A percentile compares a stretch with the other conserved stretches of the same genome.
phyloP scores from a whole-genome alignment of 2,329 filamentous ascomycete species.

The Beauveria australis region DNA sequence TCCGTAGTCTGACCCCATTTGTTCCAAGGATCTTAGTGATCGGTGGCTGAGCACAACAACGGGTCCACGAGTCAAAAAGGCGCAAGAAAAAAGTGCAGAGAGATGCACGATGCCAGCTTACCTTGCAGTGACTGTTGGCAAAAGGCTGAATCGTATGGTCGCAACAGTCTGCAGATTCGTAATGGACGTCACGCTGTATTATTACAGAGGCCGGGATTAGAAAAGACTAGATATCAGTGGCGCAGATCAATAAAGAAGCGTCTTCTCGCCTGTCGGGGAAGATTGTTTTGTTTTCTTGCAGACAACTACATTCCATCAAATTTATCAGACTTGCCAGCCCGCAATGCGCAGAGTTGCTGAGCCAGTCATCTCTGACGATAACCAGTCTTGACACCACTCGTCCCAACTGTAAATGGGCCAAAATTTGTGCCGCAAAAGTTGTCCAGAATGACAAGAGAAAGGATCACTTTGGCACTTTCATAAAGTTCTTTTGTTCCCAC shows the following conservation, averaged over 20 bases:
- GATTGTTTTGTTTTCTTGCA: too few relatives aligned
- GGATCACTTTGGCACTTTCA: neutral
- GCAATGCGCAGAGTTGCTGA: too few relatives aligned
- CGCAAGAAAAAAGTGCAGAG: neutral
- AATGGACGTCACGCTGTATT: neutral
- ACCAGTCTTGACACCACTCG: too few relatives aligned
- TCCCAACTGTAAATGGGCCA: too few relatives aligned
- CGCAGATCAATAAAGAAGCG: too few relatives aligned
- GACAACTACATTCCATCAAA: too few relatives aligned
- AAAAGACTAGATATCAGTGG: neutral
- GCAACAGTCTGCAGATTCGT: neutral
- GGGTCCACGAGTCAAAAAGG: neutral
- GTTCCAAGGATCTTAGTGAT: conserved; percentile 7
- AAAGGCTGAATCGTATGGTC: neutral
- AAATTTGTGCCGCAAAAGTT: too few relatives aligned
- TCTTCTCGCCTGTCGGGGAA: too few relatives aligned
- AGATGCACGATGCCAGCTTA: too few relatives aligned
- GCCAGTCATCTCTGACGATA: too few relatives aligned
- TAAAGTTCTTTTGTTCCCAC: neutral
- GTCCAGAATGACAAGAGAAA: neutral
- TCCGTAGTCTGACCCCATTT: neutral
- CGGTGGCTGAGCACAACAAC: neutral
- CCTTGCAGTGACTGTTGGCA: neutral
- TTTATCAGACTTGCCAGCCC: too few relatives aligned
- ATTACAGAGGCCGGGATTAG: neutral